phyloP scores from a whole-genome alignment of 2,329 filamentous ascomycete genomes.

The Chaetomiaceae sp. region DNA sequence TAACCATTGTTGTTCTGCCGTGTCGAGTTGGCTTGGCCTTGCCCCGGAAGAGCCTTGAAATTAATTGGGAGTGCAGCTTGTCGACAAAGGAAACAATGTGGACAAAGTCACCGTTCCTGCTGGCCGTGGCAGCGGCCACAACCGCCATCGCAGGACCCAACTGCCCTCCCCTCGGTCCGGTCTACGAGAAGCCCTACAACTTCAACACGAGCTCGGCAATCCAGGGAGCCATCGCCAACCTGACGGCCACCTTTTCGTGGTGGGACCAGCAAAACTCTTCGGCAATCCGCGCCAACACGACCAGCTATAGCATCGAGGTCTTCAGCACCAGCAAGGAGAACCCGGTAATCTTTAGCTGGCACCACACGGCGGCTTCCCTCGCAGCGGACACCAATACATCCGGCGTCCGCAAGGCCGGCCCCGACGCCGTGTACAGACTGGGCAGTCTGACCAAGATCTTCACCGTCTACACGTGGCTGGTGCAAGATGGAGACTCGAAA shows the following conservation, averaged over 20 bases:
- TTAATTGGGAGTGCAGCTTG: no score
- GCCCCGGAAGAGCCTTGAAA: no score
- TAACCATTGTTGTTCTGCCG: not conserved
- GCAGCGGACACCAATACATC: not conserved
- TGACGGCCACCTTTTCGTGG: conserved; percentile 30
- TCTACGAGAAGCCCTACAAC: conserved; percentile 33
- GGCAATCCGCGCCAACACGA: conserved; percentile 30
- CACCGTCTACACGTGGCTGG: conserved; percentile 40
- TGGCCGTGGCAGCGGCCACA: conserved; percentile 24
- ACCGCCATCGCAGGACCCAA: conserved; percentile 26
- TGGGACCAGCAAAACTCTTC: conserved; percentile 27
- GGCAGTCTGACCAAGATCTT: conserved; percentile 44
- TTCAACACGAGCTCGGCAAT: conserved; percentile 30
- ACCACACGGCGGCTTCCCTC: conserved; percentile 26
- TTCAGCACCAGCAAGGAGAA: conserved; percentile 24
- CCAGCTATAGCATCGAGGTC: conserved; percentile 35
- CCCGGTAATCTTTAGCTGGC: conserved; percentile 24
- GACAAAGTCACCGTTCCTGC: not conserved
- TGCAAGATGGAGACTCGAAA: conserved; percentile 36
- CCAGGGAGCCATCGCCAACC: conserved; percentile 29
- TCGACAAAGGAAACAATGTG: not conserved
- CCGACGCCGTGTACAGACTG: conserved; percentile 37
- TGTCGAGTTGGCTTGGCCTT: no score
- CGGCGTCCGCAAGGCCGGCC: conserved; percentile 29
- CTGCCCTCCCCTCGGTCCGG: conserved; percentile 34